phyloP scores from a whole-genome alignment of 1,284 basidiomycete genomes.

The Chalciporus sp. region DNA sequence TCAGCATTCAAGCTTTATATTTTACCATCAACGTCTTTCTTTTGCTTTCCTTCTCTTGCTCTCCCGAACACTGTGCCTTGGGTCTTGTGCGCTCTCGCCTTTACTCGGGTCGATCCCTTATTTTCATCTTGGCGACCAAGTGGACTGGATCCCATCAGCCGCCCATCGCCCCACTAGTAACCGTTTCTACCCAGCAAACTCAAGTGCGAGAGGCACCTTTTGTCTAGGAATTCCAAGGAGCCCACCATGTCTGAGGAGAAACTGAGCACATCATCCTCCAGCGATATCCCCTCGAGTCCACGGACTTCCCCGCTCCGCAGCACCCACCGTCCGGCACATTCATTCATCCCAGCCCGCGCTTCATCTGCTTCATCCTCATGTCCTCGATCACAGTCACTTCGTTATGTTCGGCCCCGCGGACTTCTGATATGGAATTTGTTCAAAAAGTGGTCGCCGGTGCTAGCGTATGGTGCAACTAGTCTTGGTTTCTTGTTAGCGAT shows the following conservation, averaged over 20 bases:
- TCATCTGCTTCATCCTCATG: slow-evolving; percentile 22
- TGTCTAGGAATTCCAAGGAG: not conserved
- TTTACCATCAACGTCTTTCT: not conserved
- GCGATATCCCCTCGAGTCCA: slow-evolving; percentile 18
- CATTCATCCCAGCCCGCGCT: slow-evolving; percentile 21
- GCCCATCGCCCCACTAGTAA: not conserved
- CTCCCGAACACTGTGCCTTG: not conserved
- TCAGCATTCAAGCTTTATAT: slow-evolving; percentile 1
- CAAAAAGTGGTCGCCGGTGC: slow-evolving; percentile 72
- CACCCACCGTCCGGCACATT: slow-evolving; percentile 18
- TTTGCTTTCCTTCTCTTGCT: slow-evolving; percentile 6
- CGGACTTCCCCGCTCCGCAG: slow-evolving; percentile 16
- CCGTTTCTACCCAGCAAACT: not conserved
- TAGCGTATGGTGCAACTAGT: slow-evolving; percentile 68
- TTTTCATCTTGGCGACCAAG: not conserved
- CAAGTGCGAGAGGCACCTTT: not conserved
- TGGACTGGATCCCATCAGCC: slow-evolving; percentile 35
- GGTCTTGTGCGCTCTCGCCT: not conserved
- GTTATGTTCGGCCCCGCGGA: slow-evolving; percentile 51
- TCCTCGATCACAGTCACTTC: slow-evolving; percentile 32
- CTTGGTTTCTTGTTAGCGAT: slow-evolving; percentile 71
- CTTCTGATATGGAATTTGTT: slow-evolving; percentile 58
- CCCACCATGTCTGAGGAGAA: slow-evolving; percentile 30
- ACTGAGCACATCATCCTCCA: slow-evolving; percentile 1
- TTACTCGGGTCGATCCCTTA: not conserved